These are phyloP conservation scores for Tulasnella sp. DNA, from an alignment of 768 basidiomycete species.

Conservation along the genomic window DNA sequence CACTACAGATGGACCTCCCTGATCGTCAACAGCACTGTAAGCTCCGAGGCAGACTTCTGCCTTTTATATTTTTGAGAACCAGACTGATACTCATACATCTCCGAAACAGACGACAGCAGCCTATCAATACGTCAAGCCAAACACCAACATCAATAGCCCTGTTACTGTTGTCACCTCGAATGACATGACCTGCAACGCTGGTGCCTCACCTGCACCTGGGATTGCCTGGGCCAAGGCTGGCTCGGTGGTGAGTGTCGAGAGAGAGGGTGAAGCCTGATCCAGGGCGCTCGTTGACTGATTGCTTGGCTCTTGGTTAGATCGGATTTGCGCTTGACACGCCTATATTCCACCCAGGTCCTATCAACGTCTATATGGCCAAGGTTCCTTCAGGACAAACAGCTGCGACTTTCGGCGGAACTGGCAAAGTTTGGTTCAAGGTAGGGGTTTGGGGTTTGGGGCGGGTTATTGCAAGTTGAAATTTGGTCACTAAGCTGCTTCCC, in stretches of 20 bases:
- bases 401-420: slow-evolving; percentile 12
- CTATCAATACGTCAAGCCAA: slow-evolving; percentile 10
- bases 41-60: not conserved
- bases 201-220: not conserved
- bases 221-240: slow-evolving; percentile 10
- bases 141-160: slow-evolving; percentile 13
- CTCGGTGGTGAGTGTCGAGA: not conserved
- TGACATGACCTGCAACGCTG: slow-evolving; percentile 6
- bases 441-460: too few species aligned
- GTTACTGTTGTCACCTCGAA: slow-evolving; percentile 6
- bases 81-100: not conserved
- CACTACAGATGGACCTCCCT: slow-evolving; percentile 8
- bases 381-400: slow-evolving; percentile 10
- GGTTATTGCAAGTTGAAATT: not conserved
- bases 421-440: slow-evolving; percentile 16
- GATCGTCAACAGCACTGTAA: slow-evolving; percentile 7
- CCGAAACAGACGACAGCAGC: not conserved
- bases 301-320: slow-evolving; percentile 19
- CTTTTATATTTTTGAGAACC: not conserved
- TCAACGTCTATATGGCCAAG: slow-evolving; percentile 16
- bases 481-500: not conserved
- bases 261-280: too few species aligned
- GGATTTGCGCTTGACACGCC: slow-evolving; percentile 27
- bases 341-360: slow-evolving; percentile 17
- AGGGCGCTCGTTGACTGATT: too few species aligned